Base-by-base conservation (phyloP, 1,284 basidiomycete genomes). In the Ustilago tritici region DNA sequence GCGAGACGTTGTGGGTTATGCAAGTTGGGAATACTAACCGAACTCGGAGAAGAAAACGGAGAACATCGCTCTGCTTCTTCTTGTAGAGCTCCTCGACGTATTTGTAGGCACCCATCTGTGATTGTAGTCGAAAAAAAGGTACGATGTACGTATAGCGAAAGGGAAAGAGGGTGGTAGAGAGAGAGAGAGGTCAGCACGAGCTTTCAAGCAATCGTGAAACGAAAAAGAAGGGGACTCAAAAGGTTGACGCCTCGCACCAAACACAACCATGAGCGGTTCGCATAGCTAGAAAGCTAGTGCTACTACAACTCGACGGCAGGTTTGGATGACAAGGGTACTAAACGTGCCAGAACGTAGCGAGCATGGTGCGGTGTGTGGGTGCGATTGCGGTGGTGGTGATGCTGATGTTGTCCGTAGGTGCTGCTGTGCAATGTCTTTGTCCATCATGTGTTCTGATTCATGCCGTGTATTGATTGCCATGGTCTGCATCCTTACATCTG, bases 1-100 rank as follows among this genome's bases (percentile, higher is more conserved):
- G 34, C 58, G 58, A 52, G 43, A 50, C 49, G 32, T 60, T 52
- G 47, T 50, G 15, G 7, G 32, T 49, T 9, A 4, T 28, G 8
- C 19, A 38, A 17, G 23, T 17, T 43, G 55, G 47, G 23, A 28
- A 70, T 73, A 81, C 91, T 74, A 87, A 94, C 93, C 94, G 91
- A 83, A 99, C 96, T 86, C 96, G 95, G 87, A 98, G 93, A 84
- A 99, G 91, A 91, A 99, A 99, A 84, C 95, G 94, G 88, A 98
- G 92, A 82, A 99, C 94, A 89, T 98, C 95, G 87, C 92, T 94
- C 89, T 95, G 94, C 89, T 95, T 95, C 83, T 86, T 84, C 82
- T 83, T 84, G 75, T 85, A 88, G 65, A 98, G 90, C 90, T 98
- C 96, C 85, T 93, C 92, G 86, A 98, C 92, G 88, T 99, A 98